phyloP scores from a whole-genome alignment of 768 basidiomycete genomes.

The Collybia mongolica region DNA sequence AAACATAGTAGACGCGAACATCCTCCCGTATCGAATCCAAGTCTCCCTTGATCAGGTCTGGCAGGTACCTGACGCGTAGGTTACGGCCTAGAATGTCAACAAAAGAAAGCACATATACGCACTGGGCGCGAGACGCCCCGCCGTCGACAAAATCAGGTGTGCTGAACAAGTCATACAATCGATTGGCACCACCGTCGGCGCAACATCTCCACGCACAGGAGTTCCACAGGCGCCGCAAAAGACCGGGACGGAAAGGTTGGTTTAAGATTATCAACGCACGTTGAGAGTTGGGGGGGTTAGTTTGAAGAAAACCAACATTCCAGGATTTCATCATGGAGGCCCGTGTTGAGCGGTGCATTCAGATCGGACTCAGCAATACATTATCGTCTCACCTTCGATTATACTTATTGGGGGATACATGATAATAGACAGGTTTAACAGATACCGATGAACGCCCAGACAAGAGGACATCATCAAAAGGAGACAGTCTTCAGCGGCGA shows the following conservation, averaged over 20 bases:
- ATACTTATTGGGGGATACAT: no score
- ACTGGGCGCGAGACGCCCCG: constrained; percentile 10
- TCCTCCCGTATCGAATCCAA: constrained; percentile 83
- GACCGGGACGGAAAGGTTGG: constrained; percentile 69
- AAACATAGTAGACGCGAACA: constrained; percentile 66
- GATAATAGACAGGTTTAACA: no score
- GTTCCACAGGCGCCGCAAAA: constrained; percentile 65
- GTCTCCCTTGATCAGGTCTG: constrained; percentile 91
- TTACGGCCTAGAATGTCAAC: not conserved
- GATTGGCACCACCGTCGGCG: constrained; percentile 89
- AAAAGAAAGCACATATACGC: constrained; percentile 5
- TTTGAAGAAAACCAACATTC: constrained; percentile 41
- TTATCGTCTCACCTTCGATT: no score
- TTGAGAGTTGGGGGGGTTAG: constrained; percentile 1
- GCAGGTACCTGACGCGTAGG: constrained; percentile 48
- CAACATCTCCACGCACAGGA: constrained; percentile 57
- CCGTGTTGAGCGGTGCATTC: not conserved
- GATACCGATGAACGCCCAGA: no score
- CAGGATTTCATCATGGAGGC: constrained; percentile 28
- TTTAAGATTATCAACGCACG: constrained; percentile 86
- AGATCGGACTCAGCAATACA: not conserved
- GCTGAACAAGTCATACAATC: constrained; percentile 59
- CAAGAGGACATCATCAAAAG: no score
- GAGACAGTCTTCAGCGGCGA: no score
- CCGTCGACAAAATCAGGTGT: constrained; percentile 17